Conservation (phyloP, 75 land plant species). For the Pinus albicaulis region DNA sequence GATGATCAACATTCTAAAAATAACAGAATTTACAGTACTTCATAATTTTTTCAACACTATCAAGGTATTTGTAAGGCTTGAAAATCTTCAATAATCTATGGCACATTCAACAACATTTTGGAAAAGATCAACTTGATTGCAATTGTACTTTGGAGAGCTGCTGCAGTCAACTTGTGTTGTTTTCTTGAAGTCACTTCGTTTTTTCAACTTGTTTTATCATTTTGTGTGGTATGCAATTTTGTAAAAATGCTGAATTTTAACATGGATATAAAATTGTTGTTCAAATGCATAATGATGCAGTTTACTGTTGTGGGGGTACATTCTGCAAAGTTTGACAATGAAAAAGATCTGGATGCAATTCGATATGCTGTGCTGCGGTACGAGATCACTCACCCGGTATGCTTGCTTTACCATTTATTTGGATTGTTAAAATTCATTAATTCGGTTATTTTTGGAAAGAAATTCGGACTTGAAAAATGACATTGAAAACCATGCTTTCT, state of each 20-base stretch:
- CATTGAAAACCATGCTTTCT: background rate
- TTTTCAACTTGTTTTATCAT: background rate
- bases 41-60: background rate
- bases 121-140: background rate
- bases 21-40: background rate
- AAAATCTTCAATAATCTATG: too few relatives aligned
- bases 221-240: conserved; percentile 3
- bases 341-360: conserved; percentile 85
- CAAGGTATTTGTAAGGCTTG: background rate
- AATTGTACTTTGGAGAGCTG: background rate
- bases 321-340: conserved; percentile 94
- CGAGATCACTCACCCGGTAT: conserved; percentile 79
- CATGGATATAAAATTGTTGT: conserved; percentile 1
- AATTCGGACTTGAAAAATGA: background rate
- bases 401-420: conserved; percentile 9
- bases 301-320: conserved; percentile 90
- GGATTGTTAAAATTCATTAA: background rate
- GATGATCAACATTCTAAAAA: background rate
- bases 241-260: background rate
- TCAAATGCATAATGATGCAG: conserved; percentile 33
- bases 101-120: too few relatives aligned
- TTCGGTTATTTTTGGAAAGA: background rate
- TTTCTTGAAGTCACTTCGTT: conserved; percentile 4
- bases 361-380: conserved; percentile 88
- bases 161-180: background rate